These are phyloP conservation scores for Ogataea philodendri DNA, from an alignment of 805 yeast genomes.

Conservation along the genomic window DNA sequence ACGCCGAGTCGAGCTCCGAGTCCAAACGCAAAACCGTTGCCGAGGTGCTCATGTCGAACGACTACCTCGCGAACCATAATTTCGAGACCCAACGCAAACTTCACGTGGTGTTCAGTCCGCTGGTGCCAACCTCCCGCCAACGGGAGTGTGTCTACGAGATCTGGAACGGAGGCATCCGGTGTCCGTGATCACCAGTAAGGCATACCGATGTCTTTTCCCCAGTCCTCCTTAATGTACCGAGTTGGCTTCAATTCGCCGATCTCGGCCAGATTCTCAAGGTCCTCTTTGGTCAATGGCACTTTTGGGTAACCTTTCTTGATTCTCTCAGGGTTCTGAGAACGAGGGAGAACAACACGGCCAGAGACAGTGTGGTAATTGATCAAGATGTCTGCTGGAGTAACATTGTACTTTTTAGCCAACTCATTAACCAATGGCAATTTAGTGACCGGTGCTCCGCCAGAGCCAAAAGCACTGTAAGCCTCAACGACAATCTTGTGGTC, in stretches of 20 bases:
- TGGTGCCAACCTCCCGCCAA: constrained; percentile 20
- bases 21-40: constrained; percentile 20
- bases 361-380: constrained; percentile 62
- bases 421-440: constrained; percentile 47
- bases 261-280: constrained; percentile 32
- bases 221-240: constrained; percentile 30
- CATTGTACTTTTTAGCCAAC: constrained; percentile 56
- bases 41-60: constrained; percentile 28
- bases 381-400: constrained; percentile 53
- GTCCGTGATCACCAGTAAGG: constrained; percentile 28
- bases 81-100: constrained; percentile 32
- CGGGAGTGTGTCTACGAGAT: constrained; percentile 30
- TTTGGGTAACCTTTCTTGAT: constrained; percentile 40
- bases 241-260: constrained; percentile 34
- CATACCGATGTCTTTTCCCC: constrained; percentile 37
- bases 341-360: constrained; percentile 63
- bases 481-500: constrained; percentile 40
- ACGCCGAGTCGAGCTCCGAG: constrained; percentile 5
- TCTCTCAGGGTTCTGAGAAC: constrained; percentile 69
- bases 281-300: constrained; percentile 39
- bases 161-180: constrained; percentile 39
- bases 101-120: constrained; percentile 32
- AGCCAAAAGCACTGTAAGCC: constrained; percentile 66
- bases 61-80: constrained; percentile 32
- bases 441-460: constrained; percentile 62